Percentiles rank a stretch among this genome's conserved stretches.
phyloP scores from a whole-genome alignment of 169 alveolate genomes.

The Plasmodium vinckei region DNA sequence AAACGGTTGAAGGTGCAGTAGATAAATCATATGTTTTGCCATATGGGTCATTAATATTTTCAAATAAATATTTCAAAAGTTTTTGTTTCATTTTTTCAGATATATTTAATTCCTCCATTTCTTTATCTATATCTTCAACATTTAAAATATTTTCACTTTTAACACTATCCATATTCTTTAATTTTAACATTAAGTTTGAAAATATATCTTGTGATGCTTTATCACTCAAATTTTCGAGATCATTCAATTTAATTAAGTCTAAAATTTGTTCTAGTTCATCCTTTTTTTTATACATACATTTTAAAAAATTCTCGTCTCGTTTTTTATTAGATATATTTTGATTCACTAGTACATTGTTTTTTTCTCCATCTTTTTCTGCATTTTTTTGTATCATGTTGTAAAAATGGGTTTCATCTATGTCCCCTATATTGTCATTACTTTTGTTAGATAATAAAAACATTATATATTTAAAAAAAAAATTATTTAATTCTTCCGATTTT shows the following conservation, averaged over 20 bases:
- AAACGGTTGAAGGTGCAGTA: conserved; percentile 16
- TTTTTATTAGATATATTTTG: neutral
- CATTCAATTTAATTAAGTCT: neutral
- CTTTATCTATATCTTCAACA: neutral
- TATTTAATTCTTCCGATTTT: conserved; percentile 31
- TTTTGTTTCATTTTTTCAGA: neutral
- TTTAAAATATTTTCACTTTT: neutral
- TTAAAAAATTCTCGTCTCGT: conserved; percentile 1
- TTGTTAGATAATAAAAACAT: conserved; percentile 23
- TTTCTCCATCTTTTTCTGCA: too few relatives aligned
- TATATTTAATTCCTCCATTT: neutral
- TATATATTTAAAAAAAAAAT: conserved; percentile 26
- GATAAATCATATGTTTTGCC: neutral
- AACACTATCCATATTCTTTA: conserved; percentile 6
- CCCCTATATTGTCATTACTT: neutral
- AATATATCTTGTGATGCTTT: conserved; percentile 26
- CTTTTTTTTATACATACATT: conserved; percentile 30
- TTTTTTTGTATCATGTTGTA: too few relatives aligned
- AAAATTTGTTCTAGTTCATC: conserved; percentile 15
- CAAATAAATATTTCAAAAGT: neutral
- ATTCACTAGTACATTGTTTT: neutral
- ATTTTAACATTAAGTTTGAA: conserved; percentile 26
- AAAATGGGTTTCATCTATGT: neutral
- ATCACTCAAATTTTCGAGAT: conserved; percentile 19
- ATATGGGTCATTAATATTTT: neutral